phyloP scores from a whole-genome alignment of 495 filamentous ascomycete genomes.

The Viridothelium virens region DNA sequence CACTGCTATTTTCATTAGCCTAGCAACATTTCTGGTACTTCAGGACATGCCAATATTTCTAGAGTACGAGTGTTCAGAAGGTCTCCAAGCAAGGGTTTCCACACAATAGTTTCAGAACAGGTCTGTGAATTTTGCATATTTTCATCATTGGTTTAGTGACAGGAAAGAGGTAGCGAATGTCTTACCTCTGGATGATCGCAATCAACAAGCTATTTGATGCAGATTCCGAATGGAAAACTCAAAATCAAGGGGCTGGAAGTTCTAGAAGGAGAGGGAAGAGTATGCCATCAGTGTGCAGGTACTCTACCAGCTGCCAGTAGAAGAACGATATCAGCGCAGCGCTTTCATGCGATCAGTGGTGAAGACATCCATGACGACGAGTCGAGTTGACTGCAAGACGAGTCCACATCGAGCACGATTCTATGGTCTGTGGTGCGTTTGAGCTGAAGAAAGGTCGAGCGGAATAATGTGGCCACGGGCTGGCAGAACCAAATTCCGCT shows the following conservation, averaged over 20 bases:
- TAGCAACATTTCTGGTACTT: not conserved
- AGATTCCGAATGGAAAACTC: too few species aligned
- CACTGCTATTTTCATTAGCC: not conserved
- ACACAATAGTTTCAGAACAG: conserved; percentile 29
- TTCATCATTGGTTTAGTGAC: conserved; percentile 14
- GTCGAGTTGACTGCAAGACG: too few species aligned
- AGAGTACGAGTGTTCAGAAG: conserved; percentile 19
- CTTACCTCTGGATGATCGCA: not conserved
- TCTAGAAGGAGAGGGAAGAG: too few species aligned
- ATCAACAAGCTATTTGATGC: not conserved
- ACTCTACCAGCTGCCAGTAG: too few species aligned
- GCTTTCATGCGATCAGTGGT: too few species aligned
- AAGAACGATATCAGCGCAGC: too few species aligned
- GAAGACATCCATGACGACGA: too few species aligned
- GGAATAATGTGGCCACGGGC: not conserved
- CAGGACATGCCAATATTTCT: conserved; percentile 3
- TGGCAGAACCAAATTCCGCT: not conserved
- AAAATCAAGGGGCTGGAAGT: too few species aligned
- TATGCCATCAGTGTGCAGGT: too few species aligned
- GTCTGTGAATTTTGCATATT: conserved; percentile 28
- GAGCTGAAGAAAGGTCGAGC: not conserved
- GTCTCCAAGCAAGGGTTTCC: conserved; percentile 29
- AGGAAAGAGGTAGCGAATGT: not conserved
- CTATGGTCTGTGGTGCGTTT: not conserved
- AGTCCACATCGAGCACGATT: too few species aligned